Evolutionary conservation across 345 rosid species (phyloP).

Genomic region (Hibiscus trionum): DNA sequence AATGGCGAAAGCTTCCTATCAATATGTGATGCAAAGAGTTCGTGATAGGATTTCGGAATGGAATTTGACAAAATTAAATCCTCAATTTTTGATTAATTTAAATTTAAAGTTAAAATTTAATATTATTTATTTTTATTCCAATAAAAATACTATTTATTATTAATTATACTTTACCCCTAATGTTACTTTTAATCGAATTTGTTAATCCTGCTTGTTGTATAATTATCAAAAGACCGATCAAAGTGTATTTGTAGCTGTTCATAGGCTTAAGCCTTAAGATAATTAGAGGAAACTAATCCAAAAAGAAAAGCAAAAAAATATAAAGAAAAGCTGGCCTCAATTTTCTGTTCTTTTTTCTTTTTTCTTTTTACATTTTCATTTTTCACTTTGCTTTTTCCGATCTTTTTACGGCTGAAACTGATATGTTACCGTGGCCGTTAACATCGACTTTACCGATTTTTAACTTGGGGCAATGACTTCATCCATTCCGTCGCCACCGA

Average conservation of each 20-base stretch:
- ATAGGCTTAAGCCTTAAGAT: background rate
- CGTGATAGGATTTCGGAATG: too few relatives aligned
- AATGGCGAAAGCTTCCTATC: too few relatives aligned
- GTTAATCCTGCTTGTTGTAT: slow-evolving; percentile 8
- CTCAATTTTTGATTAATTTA: too few relatives aligned
- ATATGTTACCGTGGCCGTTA: slow-evolving; percentile 14
- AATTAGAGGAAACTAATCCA: background rate
- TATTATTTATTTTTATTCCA: too few relatives aligned
- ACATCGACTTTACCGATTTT: slow-evolving; percentile 2
- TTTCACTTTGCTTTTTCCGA: background rate
- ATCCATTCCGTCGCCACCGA: slow-evolving; percentile 29
- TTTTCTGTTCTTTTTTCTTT: too few relatives aligned
- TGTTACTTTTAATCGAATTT: background rate
- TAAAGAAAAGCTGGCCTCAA: slow-evolving; percentile 22
- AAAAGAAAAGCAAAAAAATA: background rate
- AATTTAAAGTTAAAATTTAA: too few relatives aligned
- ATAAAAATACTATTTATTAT: too few relatives aligned
- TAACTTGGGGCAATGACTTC: slow-evolving; percentile 32
- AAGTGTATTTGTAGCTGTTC: background rate
- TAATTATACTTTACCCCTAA: too few relatives aligned
- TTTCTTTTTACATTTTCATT: background rate
- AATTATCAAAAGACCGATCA: background rate
- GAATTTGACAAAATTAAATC: too few relatives aligned
- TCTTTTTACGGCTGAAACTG: background rate
- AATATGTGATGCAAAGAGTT: too few relatives aligned